Percentiles rank a stretch among this genome's conserved stretches.
These are phyloP conservation scores for Lantana camara DNA, from an alignment of 257 asterid genomes.

Conservation along the genomic window DNA sequence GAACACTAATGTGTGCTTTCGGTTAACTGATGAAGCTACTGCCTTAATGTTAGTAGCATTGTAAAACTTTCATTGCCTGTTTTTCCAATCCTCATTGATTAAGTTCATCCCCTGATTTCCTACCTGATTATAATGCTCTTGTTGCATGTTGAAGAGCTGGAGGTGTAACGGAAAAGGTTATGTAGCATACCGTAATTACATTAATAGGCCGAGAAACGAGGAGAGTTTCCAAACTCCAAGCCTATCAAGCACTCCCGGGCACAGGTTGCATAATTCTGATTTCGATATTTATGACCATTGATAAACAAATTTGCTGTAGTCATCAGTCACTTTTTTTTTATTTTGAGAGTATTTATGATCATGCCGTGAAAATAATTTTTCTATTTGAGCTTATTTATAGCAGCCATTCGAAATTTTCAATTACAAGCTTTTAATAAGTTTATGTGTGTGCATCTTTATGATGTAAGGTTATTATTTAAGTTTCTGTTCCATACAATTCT, in stretches of 20 bases:
- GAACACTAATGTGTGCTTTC: conserved; percentile 4
- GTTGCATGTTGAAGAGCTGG: conserved; percentile 71
- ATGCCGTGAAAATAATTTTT: neutral
- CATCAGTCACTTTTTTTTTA: conserved; percentile 6
- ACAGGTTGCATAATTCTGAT: conserved; percentile 63
- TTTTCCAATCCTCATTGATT: conserved; percentile 15
- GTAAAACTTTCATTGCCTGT: neutral
- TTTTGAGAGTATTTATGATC: neutral
- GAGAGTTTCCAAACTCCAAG: conserved; percentile 59
- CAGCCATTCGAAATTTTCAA: conserved; percentile 3
- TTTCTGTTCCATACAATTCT: conserved; percentile 63
- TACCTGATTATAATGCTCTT: conserved; percentile 27
- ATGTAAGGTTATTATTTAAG: conserved; percentile 49
- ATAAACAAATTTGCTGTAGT: conserved; percentile 15
- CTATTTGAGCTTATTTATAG: neutral
- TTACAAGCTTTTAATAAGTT: neutral
- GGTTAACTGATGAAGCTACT: conserved; percentile 5
- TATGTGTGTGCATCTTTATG: conserved; percentile 26
- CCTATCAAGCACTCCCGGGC: conserved; percentile 82
- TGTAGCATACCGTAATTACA: conserved; percentile 81
- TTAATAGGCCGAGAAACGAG: conserved; percentile 85
- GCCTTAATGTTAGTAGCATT: conserved; percentile 13
- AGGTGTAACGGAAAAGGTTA: conserved; percentile 92
- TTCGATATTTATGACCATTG: conserved; percentile 35
- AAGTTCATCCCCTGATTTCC: conserved; percentile 18